These are phyloP conservation scores for Puccinellia tenuiflora DNA, from an alignment of 176 grass and related monocot genomes.

Conservation along the genomic window DNA sequence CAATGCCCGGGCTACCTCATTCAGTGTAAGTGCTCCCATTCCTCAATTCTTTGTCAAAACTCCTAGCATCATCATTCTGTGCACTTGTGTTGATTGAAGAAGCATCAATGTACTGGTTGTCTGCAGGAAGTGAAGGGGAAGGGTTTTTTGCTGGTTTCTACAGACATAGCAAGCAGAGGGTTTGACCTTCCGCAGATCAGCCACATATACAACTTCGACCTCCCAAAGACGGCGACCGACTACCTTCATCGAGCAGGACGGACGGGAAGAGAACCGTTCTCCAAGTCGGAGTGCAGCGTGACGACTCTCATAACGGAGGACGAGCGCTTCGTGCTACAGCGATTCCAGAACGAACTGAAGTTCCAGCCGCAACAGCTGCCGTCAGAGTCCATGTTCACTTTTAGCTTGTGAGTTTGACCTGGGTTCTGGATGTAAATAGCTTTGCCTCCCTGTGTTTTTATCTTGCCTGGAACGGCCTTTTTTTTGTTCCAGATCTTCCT, in stretches of 20 bases:
- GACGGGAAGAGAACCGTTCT: slow-evolving; percentile 68
- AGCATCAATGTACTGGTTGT: background rate
- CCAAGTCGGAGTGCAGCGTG: slow-evolving; percentile 51
- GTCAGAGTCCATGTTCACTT: slow-evolving; percentile 30
- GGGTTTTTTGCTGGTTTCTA: slow-evolving; percentile 76
- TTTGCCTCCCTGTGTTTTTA: background rate
- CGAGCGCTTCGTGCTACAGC: slow-evolving; percentile 63
- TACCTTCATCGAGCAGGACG: slow-evolving; percentile 89
- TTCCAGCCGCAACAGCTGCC: slow-evolving; percentile 51
- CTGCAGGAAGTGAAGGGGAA: slow-evolving; percentile 61
- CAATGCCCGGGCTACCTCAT: slow-evolving; percentile 73
- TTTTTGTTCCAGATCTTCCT: background rate
- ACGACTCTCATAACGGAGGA: slow-evolving; percentile 64
- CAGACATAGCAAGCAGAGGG: slow-evolving; percentile 76
- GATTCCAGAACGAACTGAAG: slow-evolving; percentile 84
- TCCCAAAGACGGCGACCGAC: slow-evolving; percentile 60
- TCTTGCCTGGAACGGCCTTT: background rate
- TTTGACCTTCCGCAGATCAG: slow-evolving; percentile 88
- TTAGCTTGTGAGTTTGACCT: background rate
- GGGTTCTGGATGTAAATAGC: background rate
- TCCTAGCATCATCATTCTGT: background rate
- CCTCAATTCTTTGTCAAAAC: background rate
- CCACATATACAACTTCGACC: slow-evolving; percentile 91
- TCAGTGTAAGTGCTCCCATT: slow-evolving; percentile 41
- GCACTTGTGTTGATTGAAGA: slow-evolving; percentile 1